phyloP scores from a whole-genome alignment of 2,329 filamentous ascomycete genomes.

The Tolypocladium amazonense region DNA sequence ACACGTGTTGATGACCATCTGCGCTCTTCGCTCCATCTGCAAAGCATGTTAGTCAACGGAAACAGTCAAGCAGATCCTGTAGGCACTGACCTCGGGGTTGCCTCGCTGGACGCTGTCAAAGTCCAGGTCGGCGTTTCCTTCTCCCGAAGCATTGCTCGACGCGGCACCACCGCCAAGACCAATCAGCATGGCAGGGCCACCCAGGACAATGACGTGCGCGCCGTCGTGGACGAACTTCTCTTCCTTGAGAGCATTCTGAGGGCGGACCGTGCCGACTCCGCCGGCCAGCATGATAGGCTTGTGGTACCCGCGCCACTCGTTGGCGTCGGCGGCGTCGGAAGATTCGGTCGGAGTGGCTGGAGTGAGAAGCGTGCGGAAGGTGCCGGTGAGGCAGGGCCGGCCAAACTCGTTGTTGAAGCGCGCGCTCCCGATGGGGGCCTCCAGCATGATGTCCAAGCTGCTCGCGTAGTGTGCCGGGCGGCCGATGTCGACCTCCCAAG shows the following conservation, averaged over 20 bases:
- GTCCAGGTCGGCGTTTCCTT: constrained; percentile 84
- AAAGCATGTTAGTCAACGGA: not conserved
- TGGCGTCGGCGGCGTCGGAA: constrained; percentile 30
- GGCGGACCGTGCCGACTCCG: constrained; percentile 83
- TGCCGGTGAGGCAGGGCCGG: constrained; percentile 75
- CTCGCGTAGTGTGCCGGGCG: constrained; percentile 87
- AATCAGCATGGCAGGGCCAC: constrained; percentile 95
- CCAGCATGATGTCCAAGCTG: constrained; percentile 93
- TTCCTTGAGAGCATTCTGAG: constrained; percentile 82
- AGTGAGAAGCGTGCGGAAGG: constrained; percentile 82
- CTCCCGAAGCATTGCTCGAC: constrained; percentile 78
- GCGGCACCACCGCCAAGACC: constrained; percentile 92
- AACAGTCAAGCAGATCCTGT: too few relatives aligned
- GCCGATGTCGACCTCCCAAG: constrained; percentile 88
- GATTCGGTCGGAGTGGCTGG: constrained; percentile 4
- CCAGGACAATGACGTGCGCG: constrained; percentile 86
- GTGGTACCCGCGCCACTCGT: constrained; percentile 71
- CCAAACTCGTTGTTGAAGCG: constrained; percentile 98
- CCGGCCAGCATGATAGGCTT: constrained; percentile 99
- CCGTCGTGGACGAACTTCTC: constrained; percentile 69
- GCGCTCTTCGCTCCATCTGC: constrained; percentile 75
- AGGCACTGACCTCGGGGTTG: constrained; percentile 58
- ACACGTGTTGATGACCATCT: constrained; percentile 97
- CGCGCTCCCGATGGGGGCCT: constrained; percentile 89
- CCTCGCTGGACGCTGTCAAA: constrained; percentile 96